Evolutionary conservation across 768 basidiomycete species (phyloP), one percentile per base, ranked within the genome.

Genomic region (Amylocystis lapponica): DNA sequence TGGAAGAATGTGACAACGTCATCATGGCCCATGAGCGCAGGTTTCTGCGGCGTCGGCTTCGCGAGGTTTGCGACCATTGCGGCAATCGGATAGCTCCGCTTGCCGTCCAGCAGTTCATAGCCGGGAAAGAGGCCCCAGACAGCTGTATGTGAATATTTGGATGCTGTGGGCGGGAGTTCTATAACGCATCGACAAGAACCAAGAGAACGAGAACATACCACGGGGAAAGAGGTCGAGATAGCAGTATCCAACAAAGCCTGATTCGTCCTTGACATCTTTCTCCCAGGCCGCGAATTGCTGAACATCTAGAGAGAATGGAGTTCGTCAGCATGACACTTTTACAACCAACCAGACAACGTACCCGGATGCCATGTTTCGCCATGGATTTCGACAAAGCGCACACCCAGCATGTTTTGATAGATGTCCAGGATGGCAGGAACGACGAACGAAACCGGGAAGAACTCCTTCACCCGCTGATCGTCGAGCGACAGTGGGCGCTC

Each of bases 41-140:
- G 88, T 46, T 82, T 81, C 5, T 82, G 79, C 2, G 81, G 77
- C 1, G 87, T 89, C 3, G 86, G 73, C 58, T 93, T 94, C 4
- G 90, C 86, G 9, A 94, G 75, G 60, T 92, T 93, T 29, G 91
- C 90, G 6, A 93, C 91, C 90, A 93, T 93, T 3, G 84, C 83
- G 1, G 81, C 63, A 38, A 88, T 61, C 2, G 89, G 89, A 59
- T 88, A 90, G 57, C 70, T 71, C 23, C 85, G 74, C 39, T 71
- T 71, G 32, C 80, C 81, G 43, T 77, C 64, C 0, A 72, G 46
- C 19, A 64, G 68, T 33, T 75, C 68, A 56, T 81, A 83, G 12
- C 90, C 87, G 0, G 81, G 65, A 5, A 85, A 67, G 22, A 92
- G 66, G 6, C 76, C 70, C 85, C 87, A 93, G 2, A 92, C 88